Conservation (phyloP, 148 eudicot species). For the Nyssa sinensis region DNA sequence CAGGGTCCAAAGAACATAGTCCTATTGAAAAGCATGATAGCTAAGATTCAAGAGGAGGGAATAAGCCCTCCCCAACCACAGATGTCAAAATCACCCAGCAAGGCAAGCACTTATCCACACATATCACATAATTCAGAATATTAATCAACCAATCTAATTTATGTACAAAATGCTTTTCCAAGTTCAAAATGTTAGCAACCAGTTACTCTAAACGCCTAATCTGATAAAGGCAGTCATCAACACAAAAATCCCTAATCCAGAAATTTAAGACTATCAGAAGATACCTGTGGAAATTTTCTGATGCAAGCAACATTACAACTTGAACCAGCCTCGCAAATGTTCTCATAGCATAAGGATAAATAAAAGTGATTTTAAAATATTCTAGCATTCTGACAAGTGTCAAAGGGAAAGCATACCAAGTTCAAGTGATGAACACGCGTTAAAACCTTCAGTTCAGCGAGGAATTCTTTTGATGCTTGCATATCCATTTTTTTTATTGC, state of each 20-base stretch:
- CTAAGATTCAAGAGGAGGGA: neutral
- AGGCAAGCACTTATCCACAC: neutral
- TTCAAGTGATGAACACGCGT: slow-evolving; percentile 60
- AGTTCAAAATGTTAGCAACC: neutral
- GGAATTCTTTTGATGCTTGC: slow-evolving; percentile 51
- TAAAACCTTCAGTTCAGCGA: slow-evolving; percentile 58
- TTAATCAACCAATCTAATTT: neutral
- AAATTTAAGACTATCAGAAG: neutral
- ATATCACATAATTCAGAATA: neutral
- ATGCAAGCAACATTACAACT: neutral
- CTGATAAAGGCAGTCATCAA: neutral
- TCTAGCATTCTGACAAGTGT: neutral
- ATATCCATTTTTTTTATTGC: slow-evolving; percentile 57
- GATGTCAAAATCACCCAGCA: neutral
- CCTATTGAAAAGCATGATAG: neutral
- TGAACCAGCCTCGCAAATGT: neutral
- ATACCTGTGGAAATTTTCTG: neutral
- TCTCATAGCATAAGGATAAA: neutral
- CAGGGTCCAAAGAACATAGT: neutral
- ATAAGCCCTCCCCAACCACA: neutral
- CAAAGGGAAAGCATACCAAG: slow-evolving; percentile 34
- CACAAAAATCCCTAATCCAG: neutral
- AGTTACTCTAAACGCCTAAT: neutral
- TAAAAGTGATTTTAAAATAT: neutral
- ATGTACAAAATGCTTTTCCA: neutral